Evolutionary conservation across 2,329 filamentous ascomycete genomes (phyloP), one percentile per base, ranked within the genome.

Genomic region (Macrophomina pseudophaseolina): DNA sequence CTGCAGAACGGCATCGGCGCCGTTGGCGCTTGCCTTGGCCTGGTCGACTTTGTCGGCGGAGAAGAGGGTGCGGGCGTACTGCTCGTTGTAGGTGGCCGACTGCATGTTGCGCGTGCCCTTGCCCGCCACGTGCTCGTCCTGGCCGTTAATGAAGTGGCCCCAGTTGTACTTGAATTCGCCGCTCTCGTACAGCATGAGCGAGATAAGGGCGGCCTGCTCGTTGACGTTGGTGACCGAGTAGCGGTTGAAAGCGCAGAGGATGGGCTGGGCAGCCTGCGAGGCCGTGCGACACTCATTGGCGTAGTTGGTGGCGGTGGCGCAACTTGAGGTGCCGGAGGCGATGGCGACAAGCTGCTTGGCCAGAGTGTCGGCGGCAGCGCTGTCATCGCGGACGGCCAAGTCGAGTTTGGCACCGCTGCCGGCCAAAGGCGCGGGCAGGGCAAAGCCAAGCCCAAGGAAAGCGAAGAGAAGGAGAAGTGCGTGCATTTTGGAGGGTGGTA

Each of bases 81-180:
- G 71, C 1, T 80, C 69, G 71, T 89, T 87, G 75, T 80, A 88
- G 0, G 76, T 72, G 0, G 86, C 80, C 63, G 81, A 83, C 76
- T 90, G 86, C 88, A 91, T 90, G 74, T 88, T 88, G 4, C 87
- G 80, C 0, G 91, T 93, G 30, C 91, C 91, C 76, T 94, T 90
- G 8, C 91, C 91, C 0, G 89, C 83, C 0, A 79, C 74, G 65
- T 66, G 65, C 46, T 52, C 9, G 33, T 48, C 48, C 53, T 33
- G 6, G 44, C 53, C 64, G n/a, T 83, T 85, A 1, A 69, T 85
- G 80, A 76, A 85, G 71, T 88, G 81, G 79, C 93, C 92, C 76
- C 83, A 85, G 78, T 90, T 91, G 84, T 87, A 94, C 72, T 86
- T 83, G 80, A 94, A 91, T 69, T 89, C 84, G 28, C 66, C 87